Conservation (phyloP, 257 asterid species). For the Catharanthus roseus region DNA sequence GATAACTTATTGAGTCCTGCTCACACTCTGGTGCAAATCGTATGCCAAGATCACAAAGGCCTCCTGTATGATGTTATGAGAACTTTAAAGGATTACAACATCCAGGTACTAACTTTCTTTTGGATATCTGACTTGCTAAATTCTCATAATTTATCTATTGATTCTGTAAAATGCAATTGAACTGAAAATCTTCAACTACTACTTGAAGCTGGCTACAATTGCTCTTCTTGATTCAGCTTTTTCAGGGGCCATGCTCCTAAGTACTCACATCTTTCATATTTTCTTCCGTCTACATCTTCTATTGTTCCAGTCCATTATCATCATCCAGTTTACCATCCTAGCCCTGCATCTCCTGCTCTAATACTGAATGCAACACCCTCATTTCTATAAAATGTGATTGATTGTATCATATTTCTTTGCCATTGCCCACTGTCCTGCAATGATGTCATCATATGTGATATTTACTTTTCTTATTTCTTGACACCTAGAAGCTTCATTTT, state of each 20-base stretch:
- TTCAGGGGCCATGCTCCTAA: neutral
- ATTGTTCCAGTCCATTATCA: neutral
- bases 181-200: neutral
- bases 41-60: conserved; percentile 81
- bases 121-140: neutral
- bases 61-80: conserved; percentile 79
- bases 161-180: neutral
- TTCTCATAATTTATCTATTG: neutral
- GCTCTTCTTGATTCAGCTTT: neutral
- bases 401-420: neutral
- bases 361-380: too few relatives aligned
- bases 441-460: neutral
- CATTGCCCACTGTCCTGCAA: neutral
- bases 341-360: neutral
- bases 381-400: neutral
- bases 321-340: neutral
- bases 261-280: neutral
- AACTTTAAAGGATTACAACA: conserved; percentile 75
- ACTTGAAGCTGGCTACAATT: neutral
- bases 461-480: neutral
- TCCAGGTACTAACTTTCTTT: conserved; percentile 51
- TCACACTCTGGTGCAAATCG: conserved; percentile 81
- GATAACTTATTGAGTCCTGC: conserved; percentile 75
- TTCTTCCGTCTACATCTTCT: neutral
- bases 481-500: neutral